These are phyloP conservation scores for Pythium biforme DNA, from an alignment of 352 stramenopile species.

Conservation along the genomic window DNA sequence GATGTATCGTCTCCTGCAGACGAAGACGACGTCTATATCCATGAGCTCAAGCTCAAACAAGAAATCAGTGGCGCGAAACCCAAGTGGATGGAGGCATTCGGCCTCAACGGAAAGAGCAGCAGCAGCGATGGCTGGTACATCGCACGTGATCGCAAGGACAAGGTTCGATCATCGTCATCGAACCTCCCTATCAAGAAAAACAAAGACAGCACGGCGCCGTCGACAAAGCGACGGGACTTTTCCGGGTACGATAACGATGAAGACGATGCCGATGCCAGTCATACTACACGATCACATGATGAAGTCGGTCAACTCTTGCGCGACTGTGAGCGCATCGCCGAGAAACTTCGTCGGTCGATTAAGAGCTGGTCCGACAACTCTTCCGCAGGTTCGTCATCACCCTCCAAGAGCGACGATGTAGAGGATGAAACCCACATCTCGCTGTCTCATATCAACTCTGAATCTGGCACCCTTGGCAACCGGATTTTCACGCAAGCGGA, in stretches of 20 bases:
- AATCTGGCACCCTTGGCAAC: slow-evolving; percentile 17
- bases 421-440: slow-evolving; percentile 54
- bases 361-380: slow-evolving; percentile 48
- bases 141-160: slow-evolving; percentile 21
- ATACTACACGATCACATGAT: slow-evolving; percentile 59
- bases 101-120: slow-evolving; percentile 8
- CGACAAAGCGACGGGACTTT: slow-evolving; percentile 6
- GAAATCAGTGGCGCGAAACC: slow-evolving; percentile 15
- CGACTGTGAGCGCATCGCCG: slow-evolving; percentile 61
- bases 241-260: slow-evolving; percentile 27
- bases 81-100: slow-evolving; percentile 65
- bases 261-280: slow-evolving; percentile 48
- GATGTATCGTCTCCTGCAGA: slow-evolving; percentile 46
- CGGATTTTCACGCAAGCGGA: slow-evolving; percentile 66
- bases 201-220: not conserved
- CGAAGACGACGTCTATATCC: slow-evolving; percentile 37
- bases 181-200: slow-evolving; percentile 17
- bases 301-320: slow-evolving; percentile 66
- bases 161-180: slow-evolving; percentile 24
- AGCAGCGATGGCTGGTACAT: slow-evolving; percentile 26
- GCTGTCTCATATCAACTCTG: slow-evolving; percentile 43
- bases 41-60: slow-evolving; percentile 36
- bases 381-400: slow-evolving; percentile 25
- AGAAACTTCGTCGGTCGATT: slow-evolving; percentile 62
- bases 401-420: slow-evolving; percentile 31